phyloP scores from a whole-genome alignment of 441 rosid species.

The Theobroma grandiflorum region DNA sequence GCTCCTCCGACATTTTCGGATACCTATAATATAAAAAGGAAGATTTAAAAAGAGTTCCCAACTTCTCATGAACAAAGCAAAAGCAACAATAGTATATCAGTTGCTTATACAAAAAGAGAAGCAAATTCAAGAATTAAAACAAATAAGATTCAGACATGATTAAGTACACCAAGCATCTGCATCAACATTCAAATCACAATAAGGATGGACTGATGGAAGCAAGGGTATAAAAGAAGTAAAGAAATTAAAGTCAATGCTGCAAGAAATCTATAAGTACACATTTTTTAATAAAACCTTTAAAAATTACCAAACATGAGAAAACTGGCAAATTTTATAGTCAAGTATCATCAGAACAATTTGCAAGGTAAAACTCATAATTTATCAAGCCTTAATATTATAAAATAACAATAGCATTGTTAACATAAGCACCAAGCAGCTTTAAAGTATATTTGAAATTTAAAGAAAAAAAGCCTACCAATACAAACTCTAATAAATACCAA shows the following conservation, averaged over 20 bases:
- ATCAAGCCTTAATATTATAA: not conserved
- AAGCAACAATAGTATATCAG: not conserved
- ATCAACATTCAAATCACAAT: not conserved
- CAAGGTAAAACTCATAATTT: not conserved
- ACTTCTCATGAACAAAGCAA: not conserved
- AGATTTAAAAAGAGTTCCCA: not conserved
- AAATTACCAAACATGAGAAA: not conserved
- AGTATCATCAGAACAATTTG: not conserved
- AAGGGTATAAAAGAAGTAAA: not conserved
- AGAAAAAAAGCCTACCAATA: not conserved
- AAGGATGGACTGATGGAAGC: not conserved
- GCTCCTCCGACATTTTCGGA: constrained; percentile 58
- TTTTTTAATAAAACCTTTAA: not conserved
- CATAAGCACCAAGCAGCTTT: not conserved
- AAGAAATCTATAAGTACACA: not conserved
- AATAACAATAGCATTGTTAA: not conserved
- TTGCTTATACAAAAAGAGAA: not conserved
- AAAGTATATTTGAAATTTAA: not conserved
- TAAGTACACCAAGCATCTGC: not conserved
- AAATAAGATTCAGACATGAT: not conserved
- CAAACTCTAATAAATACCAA: not conserved
- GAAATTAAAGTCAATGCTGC: not conserved
- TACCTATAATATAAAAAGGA: constrained; percentile 47
- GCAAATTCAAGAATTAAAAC: not conserved
- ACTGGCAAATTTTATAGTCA: not conserved